Evolutionary conservation across 257 asterid genomes (phyloP).

Genomic region (Gardenia jasminoides): DNA sequence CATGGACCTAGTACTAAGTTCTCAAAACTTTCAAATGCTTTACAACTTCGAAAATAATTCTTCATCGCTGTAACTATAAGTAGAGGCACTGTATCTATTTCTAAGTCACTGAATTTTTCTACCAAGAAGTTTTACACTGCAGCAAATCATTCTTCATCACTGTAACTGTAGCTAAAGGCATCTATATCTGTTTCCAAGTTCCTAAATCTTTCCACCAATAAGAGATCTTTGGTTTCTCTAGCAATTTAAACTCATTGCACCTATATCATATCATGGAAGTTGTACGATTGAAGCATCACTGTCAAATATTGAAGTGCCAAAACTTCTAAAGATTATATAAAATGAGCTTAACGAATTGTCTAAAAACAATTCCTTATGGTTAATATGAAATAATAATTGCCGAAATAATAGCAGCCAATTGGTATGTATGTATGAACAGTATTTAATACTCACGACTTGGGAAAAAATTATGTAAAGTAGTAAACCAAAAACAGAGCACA

Average conservation of each 20-base stretch:
- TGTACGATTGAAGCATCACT: background rate
- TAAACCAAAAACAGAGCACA: too few species aligned
- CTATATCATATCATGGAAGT: background rate
- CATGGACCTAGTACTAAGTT: too few species aligned
- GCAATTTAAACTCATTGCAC: background rate
- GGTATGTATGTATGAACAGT: too few species aligned
- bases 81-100: background rate
- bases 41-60: background rate
- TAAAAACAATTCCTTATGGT: too few species aligned
- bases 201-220: background rate
- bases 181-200: background rate
- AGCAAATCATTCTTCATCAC: background rate
- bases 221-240: background rate
- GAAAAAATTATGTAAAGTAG: too few species aligned
- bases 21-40: too few species aligned
- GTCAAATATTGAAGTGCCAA: too few species aligned
- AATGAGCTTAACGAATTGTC: too few species aligned
- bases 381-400: too few species aligned
- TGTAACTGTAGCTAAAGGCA: background rate
- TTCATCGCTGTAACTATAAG: background rate
- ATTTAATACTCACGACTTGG: too few species aligned
- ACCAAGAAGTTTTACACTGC: background rate
- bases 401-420: too few species aligned
- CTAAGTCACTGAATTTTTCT: background rate
- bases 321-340: too few species aligned